Evolutionary conservation across 208 protist species (phyloP), one percentile per base, ranked within the genome.

Genomic region (Acanthamoeba polyphaga): DNA sequence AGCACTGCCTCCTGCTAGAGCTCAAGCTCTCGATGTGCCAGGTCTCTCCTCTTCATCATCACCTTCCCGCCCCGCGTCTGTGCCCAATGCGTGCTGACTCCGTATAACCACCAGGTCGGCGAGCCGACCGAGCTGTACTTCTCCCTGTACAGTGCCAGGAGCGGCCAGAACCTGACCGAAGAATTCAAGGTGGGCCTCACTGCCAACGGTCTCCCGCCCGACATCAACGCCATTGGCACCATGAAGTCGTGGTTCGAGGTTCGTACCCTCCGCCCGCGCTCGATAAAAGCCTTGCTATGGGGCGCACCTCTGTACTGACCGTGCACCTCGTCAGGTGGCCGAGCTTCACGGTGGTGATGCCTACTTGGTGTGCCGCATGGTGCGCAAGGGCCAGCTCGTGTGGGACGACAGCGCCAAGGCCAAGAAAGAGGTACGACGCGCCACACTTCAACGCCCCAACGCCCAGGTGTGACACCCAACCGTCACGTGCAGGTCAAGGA

Each of bases 201-300:
- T 4, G 91, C 91, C 34, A 58, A 94, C n/a, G 91, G 91, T 43
- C 91, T 94, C 4, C 91, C 91, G 43, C 91, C 91, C 24, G 91
- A 94, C 55, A 94, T 94, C 51, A 94, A 94, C 51, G 91, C 91
- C 27, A 94, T 94, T 34, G 91, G 91, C 76, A 94, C 91, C 49
- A 94, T 94, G n/a, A 94, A 94, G 74, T 66, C 91, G n/a, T 88
- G 51, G 55, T 94, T 94, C 27, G 91, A 94, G 91, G 90, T 94
- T 64, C 34, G 34, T 34, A 3, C 7, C 34, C 46, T 12, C 46
- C 7, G 46, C 7, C 10, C 46, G 38, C 46, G 46, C 46, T 49
- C 46, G 46, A 49, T 49, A 49, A 49, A 49, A 49, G 46, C 46
- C 46, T 12, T 12, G 46, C 46, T 49, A 49, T 49, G 46, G 3